Base-by-base conservation (phyloP, 2,329 filamentous ascomycete genomes). In the Colletotrichum paranaense region DNA sequence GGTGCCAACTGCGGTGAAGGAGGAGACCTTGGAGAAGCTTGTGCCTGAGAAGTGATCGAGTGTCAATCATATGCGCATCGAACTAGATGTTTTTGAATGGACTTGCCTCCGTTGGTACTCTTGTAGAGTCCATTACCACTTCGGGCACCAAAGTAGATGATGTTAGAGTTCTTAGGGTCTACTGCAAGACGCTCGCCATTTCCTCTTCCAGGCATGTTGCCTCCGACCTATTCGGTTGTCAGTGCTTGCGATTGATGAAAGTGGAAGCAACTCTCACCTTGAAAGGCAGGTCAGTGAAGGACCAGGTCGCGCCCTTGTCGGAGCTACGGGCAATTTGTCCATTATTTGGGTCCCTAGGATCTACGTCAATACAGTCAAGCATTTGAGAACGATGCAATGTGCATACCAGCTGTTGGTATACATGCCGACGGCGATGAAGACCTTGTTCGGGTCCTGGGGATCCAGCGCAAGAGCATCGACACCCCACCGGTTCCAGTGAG, bases 191-290 rank as follows among this genome's bases (percentile, higher is more conserved):
- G 85, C 77, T 91, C 89, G 16, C 89, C 89, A 79, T 87, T 88
- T 8, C 89, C 89, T 52, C 89, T 86, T 1, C 89, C 89, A 3
- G 89, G 89, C 88, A 90, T 91, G 77, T 91, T 91, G 0, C 89
- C 89, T 2, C 89, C 89, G 55, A 90, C 87, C 71, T 73, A 30
- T 8, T 30, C 7, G 28, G 7, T 8, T 30, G 3, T 71, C 2
- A 73, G 56, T 9, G 16, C 1, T 14, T 3, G 22, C 11, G 6
- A 4, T 14, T 3, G 1, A 5, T 2, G 3, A 0, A 6, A 5
- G 6, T 0, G 2, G 2, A 5, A 8, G 6, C 7, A 19, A 11
- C n/a, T 32, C 46, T 42, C 14, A 62, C 71, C 78, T 91, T 91
- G 82, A 91, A 91, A 2, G 87, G 83, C 0, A 91, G 81, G 7